Evolutionary conservation across 164 flowering plant genomes (phyloP).

Genomic region (Vitis rotundifolia): DNA sequence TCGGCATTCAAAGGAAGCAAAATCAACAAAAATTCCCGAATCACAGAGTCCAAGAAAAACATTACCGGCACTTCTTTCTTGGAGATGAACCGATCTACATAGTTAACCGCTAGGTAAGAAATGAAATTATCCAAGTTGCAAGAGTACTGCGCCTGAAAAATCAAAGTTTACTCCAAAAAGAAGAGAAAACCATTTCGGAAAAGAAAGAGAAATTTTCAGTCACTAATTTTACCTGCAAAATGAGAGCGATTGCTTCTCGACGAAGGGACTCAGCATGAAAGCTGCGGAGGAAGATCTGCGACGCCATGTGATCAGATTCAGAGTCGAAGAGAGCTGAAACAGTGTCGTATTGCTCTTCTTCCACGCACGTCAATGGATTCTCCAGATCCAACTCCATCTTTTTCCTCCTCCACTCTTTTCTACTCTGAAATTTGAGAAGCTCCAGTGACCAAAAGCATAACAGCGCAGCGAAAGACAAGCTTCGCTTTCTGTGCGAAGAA

Average conservation of each 20-base stretch:
- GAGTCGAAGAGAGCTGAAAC: conserved; percentile 39
- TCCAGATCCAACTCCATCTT: conserved; percentile 62
- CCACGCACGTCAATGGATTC: conserved; percentile 39
- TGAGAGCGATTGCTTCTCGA: conserved; percentile 35
- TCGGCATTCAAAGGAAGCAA: not conserved
- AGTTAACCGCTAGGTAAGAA: conserved; percentile 67
- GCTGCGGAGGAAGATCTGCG: conserved; percentile 9
- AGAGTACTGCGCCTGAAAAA: conserved; percentile 25
- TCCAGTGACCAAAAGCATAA: not conserved
- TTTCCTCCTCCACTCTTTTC: not conserved
- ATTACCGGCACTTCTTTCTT: conserved; percentile 48
- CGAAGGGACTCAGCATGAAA: conserved; percentile 28
- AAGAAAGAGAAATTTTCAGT: not conserved
- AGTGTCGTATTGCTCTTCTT: conserved; percentile 26
- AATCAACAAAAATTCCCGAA: no score
- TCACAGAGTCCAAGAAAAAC: not conserved
- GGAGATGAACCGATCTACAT: conserved; percentile 72
- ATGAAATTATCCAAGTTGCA: conserved; percentile 41
- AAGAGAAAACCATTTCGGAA: not conserved
- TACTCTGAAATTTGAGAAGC: not conserved
- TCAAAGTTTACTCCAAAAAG: not conserved
- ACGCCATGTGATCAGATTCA: conserved; percentile 67
- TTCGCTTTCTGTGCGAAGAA: conserved; percentile 25
- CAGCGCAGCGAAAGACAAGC: conserved; percentile 30
- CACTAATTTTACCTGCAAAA: conserved; percentile 38